Evolutionary conservation across 306 rosid species (phyloP).

Genomic region (Pyrus betulifolia): DNA sequence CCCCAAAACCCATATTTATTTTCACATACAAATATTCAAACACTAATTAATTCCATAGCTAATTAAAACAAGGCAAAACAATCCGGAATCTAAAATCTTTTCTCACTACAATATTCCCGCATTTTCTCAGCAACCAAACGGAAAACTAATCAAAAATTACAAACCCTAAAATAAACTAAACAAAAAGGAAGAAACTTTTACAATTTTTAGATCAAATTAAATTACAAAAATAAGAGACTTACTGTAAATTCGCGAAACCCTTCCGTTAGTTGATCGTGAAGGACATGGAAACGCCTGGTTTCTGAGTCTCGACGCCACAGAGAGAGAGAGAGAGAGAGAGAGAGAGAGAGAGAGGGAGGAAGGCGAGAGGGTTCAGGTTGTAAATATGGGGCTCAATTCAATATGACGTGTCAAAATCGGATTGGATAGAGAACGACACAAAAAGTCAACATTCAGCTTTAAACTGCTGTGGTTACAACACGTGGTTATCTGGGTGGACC

Average conservation of each 20-base stretch:
- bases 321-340: constrained; percentile 5
- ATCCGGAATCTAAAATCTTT: neutral
- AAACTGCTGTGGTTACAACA: constrained; percentile 14
- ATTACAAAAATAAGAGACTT: constrained; percentile 8
- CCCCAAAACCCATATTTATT: neutral
- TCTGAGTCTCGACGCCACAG: constrained; percentile 12
- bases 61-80: neutral
- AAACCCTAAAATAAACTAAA: neutral
- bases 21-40: neutral
- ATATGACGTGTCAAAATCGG: constrained; percentile 15
- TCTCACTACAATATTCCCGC: neutral
- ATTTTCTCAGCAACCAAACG: constrained; percentile 1
- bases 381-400: constrained; percentile 46
- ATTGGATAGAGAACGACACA: neutral
- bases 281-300: constrained; percentile 14
- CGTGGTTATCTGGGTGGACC: constrained; percentile 29
- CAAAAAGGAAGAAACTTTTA: neutral
- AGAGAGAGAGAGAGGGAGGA: constrained; percentile 9
- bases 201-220: neutral
- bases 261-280: constrained; percentile 25
- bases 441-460: constrained; percentile 38
- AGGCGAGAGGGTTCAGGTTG: constrained; percentile 36
- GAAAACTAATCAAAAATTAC: neutral
- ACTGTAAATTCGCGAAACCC: constrained; percentile 39
- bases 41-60: neutral